Evolutionary conservation across 1,284 basidiomycete species (phyloP), one percentile per base, ranked within the genome.

Genomic region (Ceratobasidium sp.): DNA sequence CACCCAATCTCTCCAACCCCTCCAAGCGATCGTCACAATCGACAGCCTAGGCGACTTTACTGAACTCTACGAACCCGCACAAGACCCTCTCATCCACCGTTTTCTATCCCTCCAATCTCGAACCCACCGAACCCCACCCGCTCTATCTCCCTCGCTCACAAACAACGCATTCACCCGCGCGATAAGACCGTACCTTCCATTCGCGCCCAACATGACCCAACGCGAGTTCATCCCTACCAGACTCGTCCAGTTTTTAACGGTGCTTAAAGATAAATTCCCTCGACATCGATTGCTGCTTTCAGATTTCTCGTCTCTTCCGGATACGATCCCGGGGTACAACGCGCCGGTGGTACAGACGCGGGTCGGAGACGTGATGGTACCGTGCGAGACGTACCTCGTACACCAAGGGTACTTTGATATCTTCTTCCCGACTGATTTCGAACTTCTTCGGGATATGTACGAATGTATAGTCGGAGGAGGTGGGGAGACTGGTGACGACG

Each of bases 351-450:
- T 99, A 33, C 98, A 99, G 86, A 99, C 98, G 23, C 90, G 96
- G 68, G 93, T 94, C 83, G 90, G 90, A 48, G 93, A 93, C 78
- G 89, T 89, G 66, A 97, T 96, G 84, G 92, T 98, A 4, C 94
- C 98, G 2, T 96, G 95, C 81, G 89, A 92, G 78, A 99, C 95
- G 20, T 91, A 98, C 79, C 90, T 97, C 81, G 98, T 99, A 77
- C 92, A 93, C 81, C 98, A 95, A 83, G 98, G 98, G 13, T 97
- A 92, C 86, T 99, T 99, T 84, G 98, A 99, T 85, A 99, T 99
- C 80, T 96, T 99, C 88, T 99, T 99, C 87, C 98, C 98, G 1
- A 99, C 97, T 7, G 87, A 97, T 83, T 99, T 99, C 81, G 90
- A 91, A 70, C 89, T 90, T 26, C 88, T 99, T 38, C 88, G 93